Evolutionary conservation across 1,139 yeast genomes (phyloP).

Genomic region (Debaryomyces sp.): DNA sequence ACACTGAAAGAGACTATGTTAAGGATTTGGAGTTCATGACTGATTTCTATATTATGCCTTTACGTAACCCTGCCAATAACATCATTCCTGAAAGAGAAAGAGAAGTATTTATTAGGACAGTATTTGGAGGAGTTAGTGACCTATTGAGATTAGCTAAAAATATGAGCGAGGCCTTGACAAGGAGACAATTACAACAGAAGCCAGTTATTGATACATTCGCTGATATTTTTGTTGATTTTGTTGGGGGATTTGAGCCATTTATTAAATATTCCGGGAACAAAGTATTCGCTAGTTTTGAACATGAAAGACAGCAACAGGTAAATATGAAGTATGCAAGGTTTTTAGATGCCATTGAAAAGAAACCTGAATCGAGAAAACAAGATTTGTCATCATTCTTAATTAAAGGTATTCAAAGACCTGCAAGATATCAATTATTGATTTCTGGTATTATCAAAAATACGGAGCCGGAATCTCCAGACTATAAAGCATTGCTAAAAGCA

Average conservation of each 20-base stretch:
- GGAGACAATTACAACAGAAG: constrained; percentile 79
- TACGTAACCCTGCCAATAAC: constrained; percentile 71
- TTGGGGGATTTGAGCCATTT: constrained; percentile 89
- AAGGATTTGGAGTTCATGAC: constrained; percentile 92
- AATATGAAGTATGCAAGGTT: constrained; percentile 90
- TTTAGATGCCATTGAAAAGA: constrained; percentile 86
- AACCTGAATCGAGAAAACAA: constrained; percentile 87
- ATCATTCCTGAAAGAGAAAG: constrained; percentile 88
- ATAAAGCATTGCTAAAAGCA: constrained; percentile 70
- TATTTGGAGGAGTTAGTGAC: constrained; percentile 88
- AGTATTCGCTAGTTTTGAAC: constrained; percentile 92
- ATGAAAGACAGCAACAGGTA: constrained; percentile 90
- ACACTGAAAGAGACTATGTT: constrained; percentile 93
- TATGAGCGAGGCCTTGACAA: constrained; percentile 85
- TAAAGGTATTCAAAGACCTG: constrained; percentile 95
- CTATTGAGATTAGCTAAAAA: constrained; percentile 81
- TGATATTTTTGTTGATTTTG: constrained; percentile 81
- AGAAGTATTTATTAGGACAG: constrained; percentile 88
- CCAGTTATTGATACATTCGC: constrained; percentile 87
- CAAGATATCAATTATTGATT: constrained; percentile 84
- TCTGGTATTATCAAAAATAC: constrained; percentile 86
- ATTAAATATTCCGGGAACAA: constrained; percentile 95
- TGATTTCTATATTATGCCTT: constrained; percentile 92
- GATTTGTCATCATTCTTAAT: constrained; percentile 92
- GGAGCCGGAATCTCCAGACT: constrained; percentile 72